phyloP scores from a whole-genome alignment of 2,329 filamentous ascomycete species.

The Exophiala oligosperma region DNA sequence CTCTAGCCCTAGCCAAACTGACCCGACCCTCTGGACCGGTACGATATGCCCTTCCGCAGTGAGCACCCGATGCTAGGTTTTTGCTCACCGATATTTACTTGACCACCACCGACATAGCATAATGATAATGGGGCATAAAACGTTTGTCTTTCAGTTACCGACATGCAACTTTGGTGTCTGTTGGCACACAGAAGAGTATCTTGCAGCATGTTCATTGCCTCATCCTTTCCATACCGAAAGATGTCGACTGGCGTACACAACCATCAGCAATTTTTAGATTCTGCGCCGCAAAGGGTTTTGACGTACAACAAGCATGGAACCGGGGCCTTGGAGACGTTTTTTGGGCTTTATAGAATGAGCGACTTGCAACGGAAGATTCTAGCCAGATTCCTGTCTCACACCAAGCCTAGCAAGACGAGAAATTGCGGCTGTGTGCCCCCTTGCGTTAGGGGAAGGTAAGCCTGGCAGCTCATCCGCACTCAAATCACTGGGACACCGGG shows the following conservation, averaged over 20 bases:
- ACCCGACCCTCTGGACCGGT: background rate
- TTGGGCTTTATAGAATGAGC: background rate
- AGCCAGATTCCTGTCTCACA: background rate
- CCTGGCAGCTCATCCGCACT: background rate
- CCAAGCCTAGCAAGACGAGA: slow-evolving; percentile 12
- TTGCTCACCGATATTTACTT: too few relatives aligned
- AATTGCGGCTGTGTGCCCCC: slow-evolving; percentile 22
- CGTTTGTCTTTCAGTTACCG: too few relatives aligned
- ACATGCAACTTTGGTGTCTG: too few relatives aligned
- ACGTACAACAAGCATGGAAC: too few relatives aligned
- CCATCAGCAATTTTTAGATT: too few relatives aligned
- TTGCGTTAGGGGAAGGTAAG: slow-evolving; percentile 19
- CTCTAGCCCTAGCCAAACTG: background rate
- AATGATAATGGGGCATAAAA: too few relatives aligned
- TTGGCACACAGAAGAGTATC: too few relatives aligned
- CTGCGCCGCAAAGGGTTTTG: too few relatives aligned
- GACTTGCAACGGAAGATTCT: background rate
- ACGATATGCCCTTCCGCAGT: background rate
- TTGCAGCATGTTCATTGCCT: too few relatives aligned
- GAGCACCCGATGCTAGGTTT: background rate
- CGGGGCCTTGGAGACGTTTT: background rate
- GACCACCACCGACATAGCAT: too few relatives aligned
- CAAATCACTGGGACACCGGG: background rate
- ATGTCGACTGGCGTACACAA: too few relatives aligned
- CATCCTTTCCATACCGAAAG: too few relatives aligned